Evolutionary conservation across 768 basidiomycete genomes (phyloP).

Genomic region (Lactarius tabidus): DNA sequence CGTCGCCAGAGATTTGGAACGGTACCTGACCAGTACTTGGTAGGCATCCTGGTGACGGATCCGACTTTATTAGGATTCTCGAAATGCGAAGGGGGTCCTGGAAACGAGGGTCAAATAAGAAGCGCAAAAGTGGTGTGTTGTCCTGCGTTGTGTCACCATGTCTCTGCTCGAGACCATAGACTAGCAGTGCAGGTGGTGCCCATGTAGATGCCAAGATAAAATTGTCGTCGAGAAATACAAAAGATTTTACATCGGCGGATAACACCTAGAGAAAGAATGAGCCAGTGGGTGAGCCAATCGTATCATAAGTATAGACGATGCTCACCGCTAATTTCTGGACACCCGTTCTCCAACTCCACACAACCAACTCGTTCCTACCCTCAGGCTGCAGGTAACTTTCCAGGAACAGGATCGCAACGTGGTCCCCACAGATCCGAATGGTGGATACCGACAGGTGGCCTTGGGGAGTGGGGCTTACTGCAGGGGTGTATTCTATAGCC

Average conservation of each 20-base stretch:
- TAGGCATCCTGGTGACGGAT: slow-evolving; percentile 17
- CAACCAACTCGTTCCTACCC: slow-evolving; percentile 5
- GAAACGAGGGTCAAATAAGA: neutral
- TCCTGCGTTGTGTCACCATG: neutral
- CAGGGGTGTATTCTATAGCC: slow-evolving; percentile 16
- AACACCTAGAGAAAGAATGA: slow-evolving; percentile 7
- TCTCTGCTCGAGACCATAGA: slow-evolving; percentile 16
- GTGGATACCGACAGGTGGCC: slow-evolving; percentile 3
- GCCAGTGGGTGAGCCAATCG: neutral
- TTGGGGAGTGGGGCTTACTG: neutral
- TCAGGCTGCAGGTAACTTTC: too few species aligned
- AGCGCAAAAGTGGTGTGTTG: slow-evolving; percentile 9
- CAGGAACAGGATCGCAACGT: slow-evolving; percentile 18
- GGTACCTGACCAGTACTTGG: slow-evolving; percentile 29
- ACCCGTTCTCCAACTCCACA: too few species aligned
- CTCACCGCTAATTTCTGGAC: slow-evolving; percentile 15
- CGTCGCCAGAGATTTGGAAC: slow-evolving; percentile 15
- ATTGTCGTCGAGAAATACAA: slow-evolving; percentile 11
- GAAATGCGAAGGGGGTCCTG: too few species aligned
- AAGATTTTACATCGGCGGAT: slow-evolving; percentile 8
- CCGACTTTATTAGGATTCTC: slow-evolving; percentile 14
- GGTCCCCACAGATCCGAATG: slow-evolving; percentile 20
- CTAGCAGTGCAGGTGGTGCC: slow-evolving; percentile 12
- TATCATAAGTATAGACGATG: neutral
- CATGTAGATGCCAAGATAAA: slow-evolving; percentile 15